These are phyloP conservation scores for Amylocystis lapponica DNA, from an alignment of 768 basidiomycete species.

Conservation along the genomic window DNA sequence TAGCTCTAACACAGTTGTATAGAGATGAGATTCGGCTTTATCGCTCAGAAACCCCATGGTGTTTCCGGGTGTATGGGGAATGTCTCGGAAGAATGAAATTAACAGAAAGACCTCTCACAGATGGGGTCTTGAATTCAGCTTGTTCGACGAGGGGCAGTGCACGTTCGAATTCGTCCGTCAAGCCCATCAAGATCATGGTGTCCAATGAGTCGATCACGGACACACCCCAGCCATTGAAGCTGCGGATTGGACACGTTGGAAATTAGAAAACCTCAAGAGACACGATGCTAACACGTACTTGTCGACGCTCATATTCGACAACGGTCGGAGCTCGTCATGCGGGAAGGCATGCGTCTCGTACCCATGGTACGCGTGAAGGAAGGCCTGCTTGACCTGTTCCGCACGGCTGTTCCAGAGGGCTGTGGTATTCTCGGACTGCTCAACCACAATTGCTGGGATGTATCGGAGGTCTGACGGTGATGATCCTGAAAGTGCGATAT, in stretches of 20 bases:
- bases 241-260: constrained; percentile 18
- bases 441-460: not conserved
- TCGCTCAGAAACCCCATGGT: no score
- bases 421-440: not conserved
- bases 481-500: constrained; percentile 4
- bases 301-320: constrained; percentile 40
- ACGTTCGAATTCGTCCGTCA: constrained; percentile 61
- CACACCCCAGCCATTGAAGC: constrained; percentile 78
- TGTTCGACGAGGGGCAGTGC: constrained; percentile 49
- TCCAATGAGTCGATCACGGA: constrained; percentile 78
- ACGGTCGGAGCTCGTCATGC: constrained; percentile 56
- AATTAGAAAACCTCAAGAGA: not conserved
- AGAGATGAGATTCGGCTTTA: no score
- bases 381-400: constrained; percentile 52
- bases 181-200: constrained; percentile 75
- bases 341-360: constrained; percentile 59
- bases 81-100: no score
- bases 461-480: not conserved
- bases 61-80: no score
- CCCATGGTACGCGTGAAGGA: constrained; percentile 61
- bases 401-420: constrained; percentile 48
- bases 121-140: constrained; percentile 44
- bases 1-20: no score
- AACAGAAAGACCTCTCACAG: no score
- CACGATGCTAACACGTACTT: constrained; percentile 33